Conservation (phyloP, 192 early-diverging fungal species). For the Coemansia nantahalensis region DNA sequence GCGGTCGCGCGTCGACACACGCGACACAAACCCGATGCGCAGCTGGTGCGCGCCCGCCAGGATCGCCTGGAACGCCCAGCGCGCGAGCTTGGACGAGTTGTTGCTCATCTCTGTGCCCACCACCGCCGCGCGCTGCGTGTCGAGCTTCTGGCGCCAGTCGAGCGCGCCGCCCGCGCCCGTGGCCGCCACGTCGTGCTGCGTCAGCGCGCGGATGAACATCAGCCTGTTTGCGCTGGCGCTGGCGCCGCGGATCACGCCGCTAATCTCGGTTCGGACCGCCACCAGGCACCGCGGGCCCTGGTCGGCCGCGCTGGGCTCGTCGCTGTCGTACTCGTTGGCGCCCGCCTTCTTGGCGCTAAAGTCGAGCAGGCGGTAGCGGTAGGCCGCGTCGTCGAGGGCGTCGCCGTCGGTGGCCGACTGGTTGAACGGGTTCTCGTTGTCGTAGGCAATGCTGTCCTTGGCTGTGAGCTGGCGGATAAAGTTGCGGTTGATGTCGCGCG, state of each 20-base stretch:
- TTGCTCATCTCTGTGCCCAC: conserved; percentile 98
- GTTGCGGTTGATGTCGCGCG: conserved; percentile 81
- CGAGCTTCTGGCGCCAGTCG: conserved; percentile 93
- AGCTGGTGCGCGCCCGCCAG: conserved; percentile 87
- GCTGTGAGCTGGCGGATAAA: conserved; percentile 78
- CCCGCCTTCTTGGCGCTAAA: conserved; percentile 53
- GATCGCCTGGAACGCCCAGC: conserved; percentile 93
- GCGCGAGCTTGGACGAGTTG: conserved; percentile 90
- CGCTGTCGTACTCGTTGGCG: background rate
- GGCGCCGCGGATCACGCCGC: conserved; percentile 64
- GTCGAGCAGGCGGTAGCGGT: conserved; percentile 88
- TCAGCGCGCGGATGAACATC: conserved; percentile 78
- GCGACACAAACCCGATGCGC: conserved; percentile 85
- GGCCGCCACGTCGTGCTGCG: conserved; percentile 90
- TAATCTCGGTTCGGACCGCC: conserved; percentile 86
- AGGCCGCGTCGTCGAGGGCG: conserved; percentile 62
- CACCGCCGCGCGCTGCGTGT: conserved; percentile 92
- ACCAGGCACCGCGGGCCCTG: conserved; percentile 59
- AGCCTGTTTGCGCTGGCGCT: conserved; percentile 49
- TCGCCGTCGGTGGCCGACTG: conserved; percentile 50
- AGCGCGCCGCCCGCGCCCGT: conserved; percentile 82
- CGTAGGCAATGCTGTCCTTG: conserved; percentile 54
- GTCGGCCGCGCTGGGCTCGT: conserved; percentile 51
- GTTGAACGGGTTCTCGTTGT: conserved; percentile 76
- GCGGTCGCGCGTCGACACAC: conserved; percentile 73